These are phyloP conservation scores for Thuidium tamariscinum DNA, from an alignment of 225 moss, liverwort and hornwort species.

Conservation along the genomic window DNA sequence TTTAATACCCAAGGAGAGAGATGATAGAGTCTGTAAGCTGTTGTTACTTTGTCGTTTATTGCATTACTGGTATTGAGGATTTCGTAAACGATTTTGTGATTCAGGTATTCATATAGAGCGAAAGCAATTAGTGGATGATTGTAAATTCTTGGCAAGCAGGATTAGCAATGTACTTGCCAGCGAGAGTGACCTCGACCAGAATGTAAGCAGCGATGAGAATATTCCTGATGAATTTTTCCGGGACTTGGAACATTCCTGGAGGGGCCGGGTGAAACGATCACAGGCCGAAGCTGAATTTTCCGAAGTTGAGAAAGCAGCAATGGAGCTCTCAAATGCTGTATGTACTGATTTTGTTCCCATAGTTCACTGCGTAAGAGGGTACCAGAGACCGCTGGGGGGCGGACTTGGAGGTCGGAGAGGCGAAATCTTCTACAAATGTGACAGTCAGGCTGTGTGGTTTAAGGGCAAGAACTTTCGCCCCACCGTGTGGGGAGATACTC, in stretches of 20 bases:
- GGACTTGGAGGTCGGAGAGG: conserved; percentile 45
- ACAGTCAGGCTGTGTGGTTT: conserved; percentile 68
- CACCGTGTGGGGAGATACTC: conserved; percentile 42
- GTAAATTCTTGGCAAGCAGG: conserved; percentile 52
- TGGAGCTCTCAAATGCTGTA: conserved; percentile 38
- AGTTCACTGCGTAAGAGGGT: conserved; percentile 44
- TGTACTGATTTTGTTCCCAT: conserved; percentile 57
- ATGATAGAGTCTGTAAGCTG: neutral
- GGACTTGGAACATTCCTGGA: conserved; percentile 77
- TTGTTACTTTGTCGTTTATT: neutral
- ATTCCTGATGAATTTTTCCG: conserved; percentile 87
- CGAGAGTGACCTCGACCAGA: conserved; percentile 51
- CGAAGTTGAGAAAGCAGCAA: conserved; percentile 64
- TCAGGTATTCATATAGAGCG: conserved; percentile 63
- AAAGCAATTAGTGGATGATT: conserved; percentile 67
- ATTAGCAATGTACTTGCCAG: conserved; percentile 63
- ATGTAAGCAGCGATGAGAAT: conserved; percentile 34
- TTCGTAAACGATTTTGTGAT: neutral
- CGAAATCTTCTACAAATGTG: conserved; percentile 54
- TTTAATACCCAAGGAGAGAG: neutral
- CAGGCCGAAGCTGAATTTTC: conserved; percentile 52
- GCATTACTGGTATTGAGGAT: neutral
- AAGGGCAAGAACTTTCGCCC: conserved; percentile 77
- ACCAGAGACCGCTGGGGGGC: conserved; percentile 49
- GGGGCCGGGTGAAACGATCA: conserved; percentile 57